Evolutionary conservation across 2,329 filamentous ascomycete genomes (phyloP).

Genomic region (Sclerotinia nivalis): DNA sequence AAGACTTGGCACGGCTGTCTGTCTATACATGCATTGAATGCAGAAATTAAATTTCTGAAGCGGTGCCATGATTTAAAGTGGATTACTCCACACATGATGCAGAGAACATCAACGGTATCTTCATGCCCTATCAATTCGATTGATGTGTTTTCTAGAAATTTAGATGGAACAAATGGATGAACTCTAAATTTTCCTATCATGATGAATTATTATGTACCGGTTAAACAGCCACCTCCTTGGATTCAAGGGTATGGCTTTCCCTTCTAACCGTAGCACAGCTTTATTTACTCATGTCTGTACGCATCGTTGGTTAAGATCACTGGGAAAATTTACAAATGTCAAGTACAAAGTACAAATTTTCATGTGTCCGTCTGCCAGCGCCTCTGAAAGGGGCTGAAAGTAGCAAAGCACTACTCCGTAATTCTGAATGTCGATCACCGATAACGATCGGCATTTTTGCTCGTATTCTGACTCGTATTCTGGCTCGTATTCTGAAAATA

Average conservation of each 20-base stretch:
- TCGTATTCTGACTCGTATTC: background rate
- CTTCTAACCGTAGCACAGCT: background rate
- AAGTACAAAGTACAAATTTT: background rate
- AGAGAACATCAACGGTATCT: background rate
- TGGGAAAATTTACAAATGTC: background rate
- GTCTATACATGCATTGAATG: background rate
- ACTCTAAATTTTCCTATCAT: background rate
- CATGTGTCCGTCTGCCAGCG: background rate
- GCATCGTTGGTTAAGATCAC: background rate
- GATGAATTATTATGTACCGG: background rate
- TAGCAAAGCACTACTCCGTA: background rate
- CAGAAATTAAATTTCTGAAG: background rate
- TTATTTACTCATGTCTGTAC: background rate
- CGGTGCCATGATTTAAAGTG: background rate
- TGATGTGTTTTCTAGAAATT: slow-evolving; percentile 4
- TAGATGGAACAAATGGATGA: background rate
- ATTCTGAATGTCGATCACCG: background rate
- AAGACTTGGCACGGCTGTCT: background rate
- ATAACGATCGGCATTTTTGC: background rate
- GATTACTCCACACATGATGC: background rate
- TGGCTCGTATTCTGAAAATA: slow-evolving; percentile 8
- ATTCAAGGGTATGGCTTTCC: background rate
- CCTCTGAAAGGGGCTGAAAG: background rate
- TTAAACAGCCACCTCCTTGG: background rate
- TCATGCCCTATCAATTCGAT: background rate